A percentile compares a stretch with the other conserved stretches of the same genome.
These are phyloP conservation scores for Sungouiozyma intestinalis DNA, from an alignment of 805 yeast genomes.

Conservation along the genomic window DNA sequence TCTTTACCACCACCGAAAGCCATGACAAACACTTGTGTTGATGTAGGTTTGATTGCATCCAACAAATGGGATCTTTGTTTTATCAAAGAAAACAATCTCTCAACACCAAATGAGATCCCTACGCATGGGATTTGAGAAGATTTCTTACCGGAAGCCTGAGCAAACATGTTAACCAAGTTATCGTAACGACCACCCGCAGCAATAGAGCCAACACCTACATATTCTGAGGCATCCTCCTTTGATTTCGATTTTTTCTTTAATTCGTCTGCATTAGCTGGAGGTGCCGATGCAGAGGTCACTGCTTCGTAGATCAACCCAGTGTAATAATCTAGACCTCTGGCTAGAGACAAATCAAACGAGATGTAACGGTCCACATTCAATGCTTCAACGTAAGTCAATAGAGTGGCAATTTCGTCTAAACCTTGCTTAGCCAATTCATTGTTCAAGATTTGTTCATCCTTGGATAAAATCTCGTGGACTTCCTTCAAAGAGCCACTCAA, in stretches of 20 bases:
- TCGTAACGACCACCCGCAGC: constrained; percentile 99
- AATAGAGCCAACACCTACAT: constrained; percentile 96
- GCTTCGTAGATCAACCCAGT: constrained; percentile 96
- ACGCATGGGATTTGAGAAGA: constrained; percentile 84
- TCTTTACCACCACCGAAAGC: constrained; percentile 98
- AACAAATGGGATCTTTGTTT: constrained; percentile 61
- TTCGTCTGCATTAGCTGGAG: constrained; percentile 71
- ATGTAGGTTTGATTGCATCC: constrained; percentile 54
- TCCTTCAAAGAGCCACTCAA: constrained; percentile 67
- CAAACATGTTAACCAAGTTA: constrained; percentile 92
- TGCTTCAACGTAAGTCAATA: constrained; percentile 73
- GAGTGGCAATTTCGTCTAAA: constrained; percentile 62
- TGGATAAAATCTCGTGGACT: constrained; percentile 43
- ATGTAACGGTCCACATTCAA: constrained; percentile 58
- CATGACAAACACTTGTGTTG: constrained; percentile 92
- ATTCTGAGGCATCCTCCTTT: constrained; percentile 85
- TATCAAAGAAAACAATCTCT: constrained; percentile 82
- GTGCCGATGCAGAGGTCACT: constrained; percentile 92
- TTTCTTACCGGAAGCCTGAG: constrained; percentile 71
- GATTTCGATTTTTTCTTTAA: constrained; percentile 39
- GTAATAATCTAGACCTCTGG: constrained; percentile 95
- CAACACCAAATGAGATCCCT: constrained; percentile 95
- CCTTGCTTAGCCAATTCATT: constrained; percentile 75
- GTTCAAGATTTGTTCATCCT: constrained; percentile 46
- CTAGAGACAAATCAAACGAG: constrained; percentile 87